A percentile compares a stretch with the other conserved stretches of the same genome.
Evolutionary conservation across 2,329 filamentous ascomycete genomes (phyloP).

Genomic region (Diaporthe sp.): DNA sequence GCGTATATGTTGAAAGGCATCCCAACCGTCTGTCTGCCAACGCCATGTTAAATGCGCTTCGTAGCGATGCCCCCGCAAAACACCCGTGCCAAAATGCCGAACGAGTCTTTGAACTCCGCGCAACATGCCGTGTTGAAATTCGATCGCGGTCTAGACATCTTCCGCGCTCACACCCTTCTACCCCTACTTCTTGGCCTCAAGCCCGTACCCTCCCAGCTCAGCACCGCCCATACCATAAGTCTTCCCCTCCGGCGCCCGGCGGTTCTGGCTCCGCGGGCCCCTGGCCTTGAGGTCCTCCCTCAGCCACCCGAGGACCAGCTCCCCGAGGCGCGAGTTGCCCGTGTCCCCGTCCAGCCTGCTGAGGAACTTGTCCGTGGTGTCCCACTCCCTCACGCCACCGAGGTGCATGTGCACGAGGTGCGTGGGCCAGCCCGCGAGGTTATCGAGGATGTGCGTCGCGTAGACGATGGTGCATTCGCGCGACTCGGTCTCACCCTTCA

Average conservation of each 20-base stretch:
- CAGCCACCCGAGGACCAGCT: constrained; percentile 90
- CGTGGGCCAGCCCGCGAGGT: constrained; percentile 92
- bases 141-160: background rate
- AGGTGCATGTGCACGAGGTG: constrained; percentile 97
- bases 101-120: background rate
- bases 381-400: constrained; percentile 89
- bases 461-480: constrained; percentile 94
- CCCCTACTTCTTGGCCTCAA: constrained; percentile 55
- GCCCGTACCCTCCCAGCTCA: constrained; percentile 65
- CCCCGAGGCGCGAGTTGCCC: constrained; percentile 87
- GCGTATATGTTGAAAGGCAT: constrained; percentile 25
- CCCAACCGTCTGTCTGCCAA: constrained; percentile 20
- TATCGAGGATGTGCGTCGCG: constrained; percentile 96
- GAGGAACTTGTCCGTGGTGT: constrained; percentile 76
- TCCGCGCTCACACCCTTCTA: background rate
- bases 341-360: constrained; percentile 56
- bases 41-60: constrained; percentile 36
- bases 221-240: constrained; percentile 66
- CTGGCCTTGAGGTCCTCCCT: constrained; percentile 81
- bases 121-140: constrained; percentile 27
- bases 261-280: constrained; percentile 75
- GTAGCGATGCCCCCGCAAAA: background rate
- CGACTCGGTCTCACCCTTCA: constrained; percentile 86
- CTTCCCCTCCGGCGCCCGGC: constrained; percentile 69
- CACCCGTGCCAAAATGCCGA: constrained; percentile 11